Evolutionary conservation across 164 flowering plant species (phyloP).

Genomic region (Houttuynia cordata): DNA sequence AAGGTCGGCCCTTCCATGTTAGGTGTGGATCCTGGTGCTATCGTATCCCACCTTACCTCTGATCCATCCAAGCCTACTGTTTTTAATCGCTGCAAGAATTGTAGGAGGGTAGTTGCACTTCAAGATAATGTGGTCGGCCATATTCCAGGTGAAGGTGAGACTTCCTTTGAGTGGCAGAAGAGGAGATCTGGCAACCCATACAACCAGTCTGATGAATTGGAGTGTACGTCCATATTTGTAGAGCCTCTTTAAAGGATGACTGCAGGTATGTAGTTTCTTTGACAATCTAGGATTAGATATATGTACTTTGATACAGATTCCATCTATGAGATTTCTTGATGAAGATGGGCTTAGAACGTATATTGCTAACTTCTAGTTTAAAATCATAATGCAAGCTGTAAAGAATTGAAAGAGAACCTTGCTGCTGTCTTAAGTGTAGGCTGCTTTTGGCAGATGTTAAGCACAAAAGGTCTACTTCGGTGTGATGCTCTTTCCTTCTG

Average conservation of each 20-base stretch:
- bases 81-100: slow-evolving; percentile 84
- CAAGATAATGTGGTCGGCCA: slow-evolving; percentile 67
- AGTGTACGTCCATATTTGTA: slow-evolving; percentile 85
- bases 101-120: slow-evolving; percentile 77
- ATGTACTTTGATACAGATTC: neutral
- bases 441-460: too few species aligned
- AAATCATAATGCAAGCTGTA: too few species aligned
- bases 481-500: too few species aligned
- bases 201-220: slow-evolving; percentile 40
- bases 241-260: slow-evolving; percentile 95
- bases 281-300: neutral
- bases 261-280: slow-evolving; percentile 37
- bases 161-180: slow-evolving; percentile 71
- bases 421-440: too few species aligned
- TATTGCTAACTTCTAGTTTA: neutral
- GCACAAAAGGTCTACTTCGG: too few species aligned
- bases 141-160: slow-evolving; percentile 86
- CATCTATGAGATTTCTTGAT: too few species aligned
- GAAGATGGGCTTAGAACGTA: neutral
- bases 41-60: slow-evolving; percentile 18
- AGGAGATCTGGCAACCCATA: slow-evolving; percentile 58
- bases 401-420: too few species aligned
- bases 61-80: slow-evolving; percentile 16
- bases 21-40: slow-evolving; percentile 73
- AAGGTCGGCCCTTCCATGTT: slow-evolving; percentile 65